Percentiles rank a stretch among this genome's conserved stretches.
phyloP scores from a whole-genome alignment of 1,284 basidiomycete species.

The Malassezia furfur region DNA sequence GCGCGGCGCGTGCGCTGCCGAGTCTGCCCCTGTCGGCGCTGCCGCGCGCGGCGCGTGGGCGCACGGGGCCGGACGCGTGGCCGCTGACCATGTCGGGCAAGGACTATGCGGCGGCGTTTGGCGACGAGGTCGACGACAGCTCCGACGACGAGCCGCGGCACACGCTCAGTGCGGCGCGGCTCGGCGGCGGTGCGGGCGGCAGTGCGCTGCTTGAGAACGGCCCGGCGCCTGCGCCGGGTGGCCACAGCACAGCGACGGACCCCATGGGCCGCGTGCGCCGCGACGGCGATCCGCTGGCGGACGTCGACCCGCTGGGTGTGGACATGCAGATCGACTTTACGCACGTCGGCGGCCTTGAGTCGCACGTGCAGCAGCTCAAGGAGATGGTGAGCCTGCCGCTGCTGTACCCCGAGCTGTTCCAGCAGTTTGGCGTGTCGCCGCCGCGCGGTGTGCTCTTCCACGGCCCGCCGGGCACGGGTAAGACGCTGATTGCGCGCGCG shows the following conservation, averaged over 20 bases:
- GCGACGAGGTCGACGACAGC: slow-evolving; percentile 34
- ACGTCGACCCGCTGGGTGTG: slow-evolving; percentile 89
- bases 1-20: slow-evolving; percentile 18
- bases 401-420: slow-evolving; percentile 94
- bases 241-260: slow-evolving; percentile 24
- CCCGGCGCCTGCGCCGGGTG: slow-evolving; percentile 19
- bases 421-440: slow-evolving; percentile 85
- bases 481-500: slow-evolving; percentile 61
- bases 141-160: slow-evolving; percentile 40
- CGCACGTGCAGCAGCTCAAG: slow-evolving; percentile 91
- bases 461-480: slow-evolving; percentile 47
- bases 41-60: slow-evolving; percentile 30
- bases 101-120: slow-evolving; percentile 42
- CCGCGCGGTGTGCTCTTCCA: slow-evolving; percentile 92
- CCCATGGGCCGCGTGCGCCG: slow-evolving; percentile 38
- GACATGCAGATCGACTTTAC: slow-evolving; percentile 90
- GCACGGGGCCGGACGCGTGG: slow-evolving; percentile 6
- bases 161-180: background rate
- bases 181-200: background rate
- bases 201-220: slow-evolving; percentile 26
- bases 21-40: slow-evolving; percentile 19
- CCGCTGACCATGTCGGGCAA: slow-evolving; percentile 41
- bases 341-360: slow-evolving; percentile 91
- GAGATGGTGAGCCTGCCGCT: slow-evolving; percentile 97
- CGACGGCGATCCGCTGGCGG: slow-evolving; percentile 62